Conservation (phyloP, 2,329 filamentous ascomycete genomes). For the Orbilia blumenaviensis region DNA sequence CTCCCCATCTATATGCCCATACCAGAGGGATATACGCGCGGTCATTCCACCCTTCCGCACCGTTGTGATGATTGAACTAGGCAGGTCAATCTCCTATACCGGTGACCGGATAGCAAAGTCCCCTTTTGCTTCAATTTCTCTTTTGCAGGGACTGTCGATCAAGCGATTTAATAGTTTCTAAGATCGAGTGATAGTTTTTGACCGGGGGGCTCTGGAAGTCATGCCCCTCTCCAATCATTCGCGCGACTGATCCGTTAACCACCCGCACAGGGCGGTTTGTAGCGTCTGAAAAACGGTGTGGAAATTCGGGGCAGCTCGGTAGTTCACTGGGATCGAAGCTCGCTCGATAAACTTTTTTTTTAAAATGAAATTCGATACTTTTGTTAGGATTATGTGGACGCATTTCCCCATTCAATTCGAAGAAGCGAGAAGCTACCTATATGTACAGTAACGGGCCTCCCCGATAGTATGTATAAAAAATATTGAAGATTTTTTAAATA, state of each 20-base stretch:
- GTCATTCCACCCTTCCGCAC: conserved; percentile 29
- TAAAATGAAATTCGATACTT: background rate
- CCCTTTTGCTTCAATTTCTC: background rate
- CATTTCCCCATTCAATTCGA: conserved; percentile 4
- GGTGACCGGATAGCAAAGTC: background rate
- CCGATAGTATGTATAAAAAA: conserved; percentile 10
- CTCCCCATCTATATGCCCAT: background rate
- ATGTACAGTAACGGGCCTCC: conserved; percentile 11
- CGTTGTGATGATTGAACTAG: conserved; percentile 30
- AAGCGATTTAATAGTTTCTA: conserved; percentile 23
- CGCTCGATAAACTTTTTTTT: background rate
- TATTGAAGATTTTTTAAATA: background rate
- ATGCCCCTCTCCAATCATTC: background rate
- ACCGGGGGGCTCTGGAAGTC: background rate
- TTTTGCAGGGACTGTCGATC: conserved; percentile 30
- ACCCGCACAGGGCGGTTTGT: background rate
- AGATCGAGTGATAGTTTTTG: conserved; percentile 48
- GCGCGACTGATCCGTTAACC: background rate
- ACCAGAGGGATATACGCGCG: conserved; percentile 29
- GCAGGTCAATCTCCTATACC: conserved; percentile 37
- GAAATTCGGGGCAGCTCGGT: background rate
- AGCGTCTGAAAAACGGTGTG: background rate
- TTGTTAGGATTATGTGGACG: background rate
- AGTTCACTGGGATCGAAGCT: background rate
- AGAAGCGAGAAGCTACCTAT: too few species aligned